Evolutionary conservation across 2,329 filamentous ascomycete species (phyloP), one percentile per base, ranked within the genome.

Genomic region (Tricladium varicosporioides): DNA sequence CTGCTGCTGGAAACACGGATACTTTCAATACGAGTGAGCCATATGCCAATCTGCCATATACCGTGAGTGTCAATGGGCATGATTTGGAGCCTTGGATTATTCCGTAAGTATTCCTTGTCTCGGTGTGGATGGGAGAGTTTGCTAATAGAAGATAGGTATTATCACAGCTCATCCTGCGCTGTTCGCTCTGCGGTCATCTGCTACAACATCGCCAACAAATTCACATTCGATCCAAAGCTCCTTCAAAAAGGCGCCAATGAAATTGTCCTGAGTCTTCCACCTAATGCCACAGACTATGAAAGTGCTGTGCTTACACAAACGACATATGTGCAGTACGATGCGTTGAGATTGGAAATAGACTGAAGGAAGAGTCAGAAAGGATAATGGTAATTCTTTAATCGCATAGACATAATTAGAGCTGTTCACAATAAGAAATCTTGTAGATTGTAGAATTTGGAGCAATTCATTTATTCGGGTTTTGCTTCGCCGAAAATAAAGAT

Each of bases 251-350:
- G 81, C 0, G 73, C 74, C 56, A 87, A 87, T 60, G 73, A 76
- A 63, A 70, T 87, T 32, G 72, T 84, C 0, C 67, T 87, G 46
- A 82, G 81, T 60, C 63, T 87, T 57, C 84, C 85, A 10, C 80
- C 75, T 48, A 82, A 84, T 48, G 83, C 78, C 1, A 86, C 80
- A 3, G 76, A 85, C 62, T 78, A 79, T 14, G 82, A 86, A 70
- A 78, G 77, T 31, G 83, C 84, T 0, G 51, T 86, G 8, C 62
- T 86, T 55, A 77, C 83, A 0, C 71, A 72, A 45, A 77, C 76
- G 0, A 74, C 84, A 0, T 87, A 87, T 68, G 78, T 87, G 5
- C 83, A 87, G 72, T 87, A 88, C 61, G 84, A 87, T 71, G 84
- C 85, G 1, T 64, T 87, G 66, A 74, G 84, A 51, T 64, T 87